Evolutionary conservation across 2,329 filamentous ascomycete species (phyloP).

Genomic region (Amylocarpus encephaloides): DNA sequence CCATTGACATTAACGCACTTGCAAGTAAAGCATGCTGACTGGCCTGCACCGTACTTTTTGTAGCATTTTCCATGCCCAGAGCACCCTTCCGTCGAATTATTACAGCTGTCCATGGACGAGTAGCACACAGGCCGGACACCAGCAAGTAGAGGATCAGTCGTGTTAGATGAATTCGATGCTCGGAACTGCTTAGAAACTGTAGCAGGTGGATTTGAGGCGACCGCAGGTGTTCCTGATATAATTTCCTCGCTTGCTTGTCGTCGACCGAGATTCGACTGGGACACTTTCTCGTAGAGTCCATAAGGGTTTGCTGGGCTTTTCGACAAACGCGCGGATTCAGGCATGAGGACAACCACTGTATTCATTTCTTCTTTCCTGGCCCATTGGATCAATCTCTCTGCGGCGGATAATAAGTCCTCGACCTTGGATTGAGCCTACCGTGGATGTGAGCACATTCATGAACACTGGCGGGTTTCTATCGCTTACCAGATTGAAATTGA

Average conservation of each 20-base stretch:
- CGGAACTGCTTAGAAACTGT: conserved; percentile 5
- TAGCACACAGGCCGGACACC: conserved; percentile 64
- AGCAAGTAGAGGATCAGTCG: conserved; percentile 16
- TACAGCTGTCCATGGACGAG: conserved; percentile 60
- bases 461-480: conserved; percentile 7
- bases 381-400: conserved; percentile 23
- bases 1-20: conserved; percentile 56
- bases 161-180: conserved; percentile 15
- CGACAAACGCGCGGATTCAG: conserved; percentile 19
- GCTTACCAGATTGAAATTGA: conserved; percentile 27
- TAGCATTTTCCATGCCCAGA: conserved; percentile 74
- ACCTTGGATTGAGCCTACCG: conserved; percentile 12
- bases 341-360: conserved; percentile 27
- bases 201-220: conserved; percentile 5
- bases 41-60: conserved; percentile 51
- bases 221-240: conserved; percentile 19
- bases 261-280: conserved; percentile 16
- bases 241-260: conserved; percentile 25
- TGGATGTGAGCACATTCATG: conserved; percentile 3
- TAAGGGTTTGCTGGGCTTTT: conserved; percentile 22
- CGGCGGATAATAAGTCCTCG: conserved; percentile 18
- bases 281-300: conserved; percentile 25
- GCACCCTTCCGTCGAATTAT: conserved; percentile 67
- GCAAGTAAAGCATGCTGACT: conserved; percentile 68
- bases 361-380: conserved; percentile 27